A percentile compares a stretch with the other conserved stretches of the same genome.
These are phyloP conservation scores for Nannochloropsis oceanica DNA, from an alignment of 108 stramenopile genomes.

Conservation along the genomic window DNA sequence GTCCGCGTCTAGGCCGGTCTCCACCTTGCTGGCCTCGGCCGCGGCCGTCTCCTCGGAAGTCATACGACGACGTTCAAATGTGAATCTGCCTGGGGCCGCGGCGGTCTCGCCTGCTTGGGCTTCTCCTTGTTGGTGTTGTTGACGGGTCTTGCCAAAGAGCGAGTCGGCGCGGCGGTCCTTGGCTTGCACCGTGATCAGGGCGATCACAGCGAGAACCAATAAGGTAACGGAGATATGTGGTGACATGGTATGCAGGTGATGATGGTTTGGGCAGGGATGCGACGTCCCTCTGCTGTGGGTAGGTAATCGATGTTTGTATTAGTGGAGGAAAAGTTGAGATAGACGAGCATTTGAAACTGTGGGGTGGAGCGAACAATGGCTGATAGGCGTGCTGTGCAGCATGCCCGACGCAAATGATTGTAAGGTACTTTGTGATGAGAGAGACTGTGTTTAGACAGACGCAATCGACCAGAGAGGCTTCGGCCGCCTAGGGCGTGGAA, in stretches of 20 bases:
- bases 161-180: background rate
- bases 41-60: background rate
- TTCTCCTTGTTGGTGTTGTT: background rate
- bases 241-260: background rate
- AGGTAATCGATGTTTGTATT: too few relatives aligned
- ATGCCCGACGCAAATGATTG: too few relatives aligned
- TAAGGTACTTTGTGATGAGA: too few relatives aligned
- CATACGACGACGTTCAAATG: background rate
- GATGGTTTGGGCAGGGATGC: too few relatives aligned
- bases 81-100: background rate
- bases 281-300: too few relatives aligned
- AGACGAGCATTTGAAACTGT: too few relatives aligned
- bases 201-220: background rate
- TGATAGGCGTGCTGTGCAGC: too few relatives aligned
- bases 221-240: background rate
- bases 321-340: too few relatives aligned
- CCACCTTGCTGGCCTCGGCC: background rate
- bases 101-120: background rate
- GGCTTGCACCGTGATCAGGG: background rate
- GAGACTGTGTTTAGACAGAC: too few relatives aligned
- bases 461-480: too few relatives aligned
- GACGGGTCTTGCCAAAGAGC: background rate
- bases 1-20: background rate
- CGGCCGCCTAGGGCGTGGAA: too few relatives aligned
- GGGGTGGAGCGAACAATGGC: too few relatives aligned